A percentile compares a stretch with the other conserved stretches of the same genome.
Conservation (phyloP, 148 eudicot genomes). For the Chenopodium quinoa region DNA sequence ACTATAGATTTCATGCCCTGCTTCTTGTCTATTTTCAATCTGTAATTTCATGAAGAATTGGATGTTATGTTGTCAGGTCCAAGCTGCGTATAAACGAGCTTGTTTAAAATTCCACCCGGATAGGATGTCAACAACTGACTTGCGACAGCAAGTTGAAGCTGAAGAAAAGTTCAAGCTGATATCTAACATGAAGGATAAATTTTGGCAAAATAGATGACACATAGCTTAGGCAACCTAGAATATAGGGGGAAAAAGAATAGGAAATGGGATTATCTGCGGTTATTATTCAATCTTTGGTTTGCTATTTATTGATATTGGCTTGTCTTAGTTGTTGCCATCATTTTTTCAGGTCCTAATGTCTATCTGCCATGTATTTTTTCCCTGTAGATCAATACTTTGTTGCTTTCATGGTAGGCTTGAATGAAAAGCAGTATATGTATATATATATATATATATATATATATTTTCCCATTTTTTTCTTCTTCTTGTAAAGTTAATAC, state of each 20-base stretch:
- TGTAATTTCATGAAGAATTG: neutral
- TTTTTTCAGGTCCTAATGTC: neutral
- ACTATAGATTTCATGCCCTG: too few relatives aligned
- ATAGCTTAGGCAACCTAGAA: neutral
- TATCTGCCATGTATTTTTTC: neutral
- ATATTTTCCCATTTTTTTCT: too few relatives aligned
- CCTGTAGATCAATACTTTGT: neutral
- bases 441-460: too few relatives aligned
- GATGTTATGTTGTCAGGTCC: slow-evolving; percentile 46
- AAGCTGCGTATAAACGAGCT: slow-evolving; percentile 79
- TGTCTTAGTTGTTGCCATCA: neutral
- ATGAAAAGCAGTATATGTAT: neutral
- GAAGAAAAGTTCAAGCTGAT: slow-evolving; percentile 97
- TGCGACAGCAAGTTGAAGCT: slow-evolving; percentile 85
- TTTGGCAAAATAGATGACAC: slow-evolving; percentile 13
- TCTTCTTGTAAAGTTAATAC: too few relatives aligned
- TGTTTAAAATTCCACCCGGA: slow-evolving; percentile 84
- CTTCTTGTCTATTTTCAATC: too few relatives aligned
- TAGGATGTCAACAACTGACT: slow-evolving; percentile 57
- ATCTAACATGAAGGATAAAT: slow-evolving; percentile 78
- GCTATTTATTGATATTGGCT: neutral
- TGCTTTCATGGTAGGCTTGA: neutral
- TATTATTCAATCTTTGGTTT: neutral
- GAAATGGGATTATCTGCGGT: too few relatives aligned
- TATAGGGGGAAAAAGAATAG: neutral